phyloP scores from a whole-genome alignment of 2,329 filamentous ascomycete species.

The Fusarium pininemorale region DNA sequence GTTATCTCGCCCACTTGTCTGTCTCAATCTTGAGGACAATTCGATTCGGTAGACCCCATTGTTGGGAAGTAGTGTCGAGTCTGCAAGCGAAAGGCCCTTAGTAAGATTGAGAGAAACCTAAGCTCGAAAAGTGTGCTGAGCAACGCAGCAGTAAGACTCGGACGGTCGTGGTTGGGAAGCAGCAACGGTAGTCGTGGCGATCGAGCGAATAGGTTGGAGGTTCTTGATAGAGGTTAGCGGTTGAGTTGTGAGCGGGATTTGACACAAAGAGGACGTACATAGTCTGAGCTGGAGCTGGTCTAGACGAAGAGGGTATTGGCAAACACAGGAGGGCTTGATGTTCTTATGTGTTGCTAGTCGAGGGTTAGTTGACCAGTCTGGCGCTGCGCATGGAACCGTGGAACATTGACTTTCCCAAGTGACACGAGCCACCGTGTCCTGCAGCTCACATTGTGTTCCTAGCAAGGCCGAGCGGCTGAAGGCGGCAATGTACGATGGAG shows the following conservation, averaged over 20 bases:
- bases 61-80: neutral
- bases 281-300: neutral
- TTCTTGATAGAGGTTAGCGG: neutral
- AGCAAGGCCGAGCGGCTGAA: too few species aligned
- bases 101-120: neutral
- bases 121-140: neutral
- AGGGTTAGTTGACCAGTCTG: neutral
- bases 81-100: neutral
- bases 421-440: too few species aligned
- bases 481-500: too few species aligned
- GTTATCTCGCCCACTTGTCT: neutral
- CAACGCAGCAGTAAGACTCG: neutral
- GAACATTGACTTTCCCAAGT: neutral
- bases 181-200: neutral
- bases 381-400: neutral
- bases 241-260: too few species aligned
- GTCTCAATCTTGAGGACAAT: constrained; percentile 36
- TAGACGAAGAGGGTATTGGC: neutral
- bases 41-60: constrained; percentile 23
- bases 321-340: neutral
- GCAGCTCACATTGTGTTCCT: neutral
- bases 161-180: neutral
- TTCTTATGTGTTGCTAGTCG: neutral
- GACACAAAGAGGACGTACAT: neutral
- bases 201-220: neutral